Evolutionary conservation across 2,329 filamentous ascomycete species (phyloP).

Genomic region (Colletotrichum incanum): DNA sequence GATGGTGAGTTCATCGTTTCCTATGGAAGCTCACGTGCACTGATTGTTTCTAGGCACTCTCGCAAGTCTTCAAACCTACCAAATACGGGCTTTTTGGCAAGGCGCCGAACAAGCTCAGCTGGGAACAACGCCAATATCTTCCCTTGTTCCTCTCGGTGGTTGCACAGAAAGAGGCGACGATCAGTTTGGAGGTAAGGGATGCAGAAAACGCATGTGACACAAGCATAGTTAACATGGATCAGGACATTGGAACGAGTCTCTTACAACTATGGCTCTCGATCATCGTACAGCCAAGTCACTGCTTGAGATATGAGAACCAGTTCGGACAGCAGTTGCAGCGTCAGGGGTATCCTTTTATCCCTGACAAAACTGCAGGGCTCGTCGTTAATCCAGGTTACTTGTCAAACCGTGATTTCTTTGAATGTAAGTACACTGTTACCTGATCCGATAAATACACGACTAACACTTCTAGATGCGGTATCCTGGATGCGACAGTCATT

Average conservation of each 20-base stretch:
- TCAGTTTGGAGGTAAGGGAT: conserved; percentile 60
- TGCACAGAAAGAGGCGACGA: conserved; percentile 59
- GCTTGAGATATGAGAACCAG: conserved; percentile 64
- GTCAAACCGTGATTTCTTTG: conserved; percentile 65
- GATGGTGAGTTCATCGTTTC: conserved; percentile 50
- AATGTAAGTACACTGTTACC: conserved; percentile 52
- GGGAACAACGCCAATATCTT: conserved; percentile 61
- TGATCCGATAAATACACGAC: background rate
- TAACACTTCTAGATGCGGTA: conserved; percentile 53
- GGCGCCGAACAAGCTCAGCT: conserved; percentile 56
- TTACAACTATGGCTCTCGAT: conserved; percentile 68
- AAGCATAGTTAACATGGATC: conserved; percentile 21
- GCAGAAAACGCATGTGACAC: background rate
- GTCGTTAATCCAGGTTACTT: conserved; percentile 62
- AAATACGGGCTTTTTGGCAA: conserved; percentile 67
- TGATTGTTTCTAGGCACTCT: conserved; percentile 55
- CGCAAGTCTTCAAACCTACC: conserved; percentile 62
- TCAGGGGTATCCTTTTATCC: conserved; percentile 61
- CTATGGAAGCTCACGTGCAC: conserved; percentile 39
- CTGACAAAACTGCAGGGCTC: conserved; percentile 55
- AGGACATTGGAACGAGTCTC: conserved; percentile 61
- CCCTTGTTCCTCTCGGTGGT: conserved; percentile 68
- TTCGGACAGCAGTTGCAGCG: conserved; percentile 64
- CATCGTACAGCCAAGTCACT: conserved; percentile 65
- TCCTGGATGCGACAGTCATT: conserved; percentile 66